Base-by-base conservation (phyloP, 2,329 filamentous ascomycete species). In the Aspergillus oerlinghausenensis region DNA sequence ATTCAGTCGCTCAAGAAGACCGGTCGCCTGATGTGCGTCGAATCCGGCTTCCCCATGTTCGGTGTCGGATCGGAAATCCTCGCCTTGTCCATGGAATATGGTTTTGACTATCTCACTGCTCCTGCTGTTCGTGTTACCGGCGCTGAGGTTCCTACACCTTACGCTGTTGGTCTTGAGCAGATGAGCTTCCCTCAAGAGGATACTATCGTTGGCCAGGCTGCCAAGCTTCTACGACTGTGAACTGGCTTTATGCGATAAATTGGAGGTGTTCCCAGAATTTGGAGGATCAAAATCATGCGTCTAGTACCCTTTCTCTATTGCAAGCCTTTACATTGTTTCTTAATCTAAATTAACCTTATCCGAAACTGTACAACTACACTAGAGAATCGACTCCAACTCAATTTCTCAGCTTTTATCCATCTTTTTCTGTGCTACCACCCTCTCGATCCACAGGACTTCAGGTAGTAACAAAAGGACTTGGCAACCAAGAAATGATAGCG, bases 1-100 rank as follows among this genome's bases (percentile, higher is more conserved):
- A 83, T 97, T 77, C 92, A 95, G 77, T 97, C 92, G 11, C 88
- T 99, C 74, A 97, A 99, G 89, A 99, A 99, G 88, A 99, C 94
- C 19, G 88, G 90, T 75, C 89, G 88, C 71, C 85, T 99, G 61
- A 84, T 99, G 75, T 87, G 86, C 45, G 91, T 99, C 66, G 93
- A 97, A 80, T 97, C 92, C 56, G 94, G 93, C 63, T 99, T 92
- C 85, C 94, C 94, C 62, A 90, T 90, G 70, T 99, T 92, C 73
- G 94, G 94, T 74, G 91, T 99, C 66, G 85, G 88, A 58, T 85
- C 93, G 56, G 94, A 99, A 81, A 92, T 99, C 69, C 85, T 99
- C 62, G 94, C 94, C 58, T 82, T 97, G 59, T 88, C 91, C 62
- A 96, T 96, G 88, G 94, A 99, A 80, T 99, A 97, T 77, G 92